These are phyloP conservation scores for Fraxinus velutina DNA, from an alignment of 305 asterid genomes.

Conservation along the genomic window DNA sequence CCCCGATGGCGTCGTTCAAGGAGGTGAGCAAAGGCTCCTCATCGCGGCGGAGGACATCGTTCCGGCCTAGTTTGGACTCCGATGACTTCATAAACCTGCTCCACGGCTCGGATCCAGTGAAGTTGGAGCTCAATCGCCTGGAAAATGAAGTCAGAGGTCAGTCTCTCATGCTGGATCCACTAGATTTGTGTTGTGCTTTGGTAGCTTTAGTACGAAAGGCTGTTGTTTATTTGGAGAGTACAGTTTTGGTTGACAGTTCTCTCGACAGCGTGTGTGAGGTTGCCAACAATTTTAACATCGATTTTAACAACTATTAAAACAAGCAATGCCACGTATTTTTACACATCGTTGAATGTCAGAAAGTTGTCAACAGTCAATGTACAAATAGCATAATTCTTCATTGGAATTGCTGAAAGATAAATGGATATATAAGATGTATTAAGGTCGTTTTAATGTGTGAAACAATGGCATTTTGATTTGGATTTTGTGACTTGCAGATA, in stretches of 20 bases:
- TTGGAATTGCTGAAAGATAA: neutral
- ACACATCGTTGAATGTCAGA: no score
- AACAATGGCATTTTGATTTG: conserved; percentile 21
- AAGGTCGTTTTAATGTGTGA: conserved; percentile 16
- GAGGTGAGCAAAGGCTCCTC: conserved; percentile 55
- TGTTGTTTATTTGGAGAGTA: no score
- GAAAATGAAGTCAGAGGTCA: conserved; percentile 96
- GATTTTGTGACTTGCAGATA: conserved; percentile 50
- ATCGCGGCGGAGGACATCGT: conserved; percentile 74
- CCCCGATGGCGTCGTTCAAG: conserved; percentile 51
- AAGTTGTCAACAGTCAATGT: no score
- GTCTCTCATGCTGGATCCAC: conserved; percentile 60
- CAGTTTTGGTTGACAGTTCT: no score
- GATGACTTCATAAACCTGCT: conserved; percentile 87
- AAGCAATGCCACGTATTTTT: no score
- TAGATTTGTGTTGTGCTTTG: conserved; percentile 45
- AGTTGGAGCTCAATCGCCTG: conserved; percentile 91
- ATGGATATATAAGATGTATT: neutral
- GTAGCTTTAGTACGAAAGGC: neutral
- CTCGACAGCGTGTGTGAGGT: no score
- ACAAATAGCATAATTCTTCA: neutral
- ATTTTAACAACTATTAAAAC: no score
- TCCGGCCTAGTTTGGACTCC: conserved; percentile 81
- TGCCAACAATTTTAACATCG: no score
- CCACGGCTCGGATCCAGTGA: conserved; percentile 99